Conservation (phyloP, 257 asterid species). For the Fraxinus quadrangulata region DNA sequence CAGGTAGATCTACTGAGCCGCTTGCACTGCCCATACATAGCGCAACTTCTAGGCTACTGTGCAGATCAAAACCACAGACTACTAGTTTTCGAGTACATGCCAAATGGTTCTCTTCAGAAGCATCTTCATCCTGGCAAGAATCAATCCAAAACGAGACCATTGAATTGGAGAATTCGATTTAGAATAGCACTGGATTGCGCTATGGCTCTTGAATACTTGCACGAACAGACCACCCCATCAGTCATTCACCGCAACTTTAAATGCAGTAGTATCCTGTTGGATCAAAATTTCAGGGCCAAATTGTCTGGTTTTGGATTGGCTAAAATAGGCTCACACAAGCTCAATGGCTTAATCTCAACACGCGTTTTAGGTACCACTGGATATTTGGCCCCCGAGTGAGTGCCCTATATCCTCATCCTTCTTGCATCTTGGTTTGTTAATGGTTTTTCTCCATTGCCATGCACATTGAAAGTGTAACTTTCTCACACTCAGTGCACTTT, state of each 20-base stretch:
- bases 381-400: conserved; percentile 89
- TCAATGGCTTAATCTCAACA: conserved; percentile 68
- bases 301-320: conserved; percentile 77
- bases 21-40: conserved; percentile 56
- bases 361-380: conserved; percentile 85
- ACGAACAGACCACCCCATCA: conserved; percentile 68
- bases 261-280: conserved; percentile 64
- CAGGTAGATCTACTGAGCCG: conserved; percentile 80
- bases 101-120: conserved; percentile 54
- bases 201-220: conserved; percentile 68
- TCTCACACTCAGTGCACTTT: conserved; percentile 33
- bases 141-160: conserved; percentile 2
- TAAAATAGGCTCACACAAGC: conserved; percentile 70
- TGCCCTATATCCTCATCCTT: conserved; percentile 1
- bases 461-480: conserved; percentile 7
- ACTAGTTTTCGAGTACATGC: conserved; percentile 65
- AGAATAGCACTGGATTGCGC: conserved; percentile 74
- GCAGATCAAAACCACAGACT: conserved; percentile 78
- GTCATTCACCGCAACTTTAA: conserved; percentile 78
- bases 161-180: conserved; percentile 65
- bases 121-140: conserved; percentile 49
- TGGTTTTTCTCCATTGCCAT: background rate
- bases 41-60: conserved; percentile 74
- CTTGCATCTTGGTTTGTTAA: background rate
- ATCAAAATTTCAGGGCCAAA: conserved; percentile 62